Base-by-base conservation (phyloP, 202 grass and related monocot species). In the Panicum hallii region DNA sequence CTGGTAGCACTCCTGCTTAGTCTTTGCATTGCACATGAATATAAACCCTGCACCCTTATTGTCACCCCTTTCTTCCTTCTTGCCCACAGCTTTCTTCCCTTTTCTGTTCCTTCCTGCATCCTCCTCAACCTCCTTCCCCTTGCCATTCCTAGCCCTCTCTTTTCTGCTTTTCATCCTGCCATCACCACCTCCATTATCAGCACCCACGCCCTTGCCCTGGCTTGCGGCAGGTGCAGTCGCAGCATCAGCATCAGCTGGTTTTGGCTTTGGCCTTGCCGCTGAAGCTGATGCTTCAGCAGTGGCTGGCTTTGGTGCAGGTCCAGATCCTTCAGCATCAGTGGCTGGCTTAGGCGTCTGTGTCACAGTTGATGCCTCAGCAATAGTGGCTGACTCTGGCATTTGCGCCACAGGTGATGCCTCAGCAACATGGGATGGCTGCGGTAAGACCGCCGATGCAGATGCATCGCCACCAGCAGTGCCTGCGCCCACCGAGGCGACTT, bases 11-110 rank as follows among this genome's bases (percentile, higher is more conserved):
- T 94, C 92, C 4, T 90, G 77, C 85, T 99, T 99, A 64, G 93
- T 99, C 63, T 88, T 85, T 60, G 79, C 72, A 77, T 89, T 99
- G 63, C 97, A 99, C 93, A 99, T 99, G 74, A 99, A 99, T 72
- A 99, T 99, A 81, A 91, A 90, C 26, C 93, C 97, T 47, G 82
- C 91, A 14, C 76, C 88, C 79, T 80, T 90, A 64, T 45, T 84
- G 36, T 56, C 81, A 58, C 74, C 14, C 15, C 44, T 53, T 30
- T 55, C 75, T 56, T 82, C 87, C 67, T 85, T 81, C 77, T 72
- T 85, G 46, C 1, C 16, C 15, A 15, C 14, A 36, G 63, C n/a
- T 42, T 74, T 76, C 42, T 43, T 77, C 46, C 20, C 46, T 2
- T 57, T 57, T 49, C 13, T 55, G 10, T 69, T 46, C 79, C 56